Evolutionary conservation across 345 rosid species (phyloP).

Genomic region (Rhodamnia rubescens): DNA sequence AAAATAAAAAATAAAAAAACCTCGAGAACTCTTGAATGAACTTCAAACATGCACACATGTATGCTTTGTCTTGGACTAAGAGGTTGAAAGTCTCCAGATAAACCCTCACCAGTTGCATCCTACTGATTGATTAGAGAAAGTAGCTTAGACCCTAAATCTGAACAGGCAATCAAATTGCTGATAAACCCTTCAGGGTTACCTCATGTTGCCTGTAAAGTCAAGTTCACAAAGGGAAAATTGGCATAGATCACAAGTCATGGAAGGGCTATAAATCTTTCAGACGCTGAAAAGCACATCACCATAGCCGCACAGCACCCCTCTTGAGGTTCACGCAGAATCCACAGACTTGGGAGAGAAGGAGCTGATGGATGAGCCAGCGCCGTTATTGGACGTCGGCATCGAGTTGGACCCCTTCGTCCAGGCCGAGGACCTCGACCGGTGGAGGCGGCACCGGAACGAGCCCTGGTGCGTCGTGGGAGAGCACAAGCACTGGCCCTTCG

Average conservation of each 20-base stretch:
- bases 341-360: constrained; percentile 23
- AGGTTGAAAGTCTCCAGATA: not conserved
- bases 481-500: constrained; percentile 50
- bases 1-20: not conserved
- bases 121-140: not conserved
- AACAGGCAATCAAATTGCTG: not conserved
- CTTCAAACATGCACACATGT: not conserved
- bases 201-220: not conserved
- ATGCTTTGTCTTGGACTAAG: not conserved
- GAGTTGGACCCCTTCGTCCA: constrained; percentile 50
- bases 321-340: not conserved
- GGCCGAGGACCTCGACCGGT: constrained; percentile 27
- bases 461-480: constrained; percentile 67
- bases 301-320: not conserved
- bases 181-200: not conserved
- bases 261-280: not conserved
- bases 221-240: not conserved
- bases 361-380: constrained; percentile 6
- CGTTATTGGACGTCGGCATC: constrained; percentile 20
- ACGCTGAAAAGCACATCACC: not conserved
- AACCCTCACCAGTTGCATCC: not conserved
- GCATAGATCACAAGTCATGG: not conserved
- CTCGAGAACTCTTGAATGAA: not conserved
- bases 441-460: constrained; percentile 58
- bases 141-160: not conserved